Evolutionary conservation across 306 rosid species (phyloP).

Genomic region (Alnus glutinosa): DNA sequence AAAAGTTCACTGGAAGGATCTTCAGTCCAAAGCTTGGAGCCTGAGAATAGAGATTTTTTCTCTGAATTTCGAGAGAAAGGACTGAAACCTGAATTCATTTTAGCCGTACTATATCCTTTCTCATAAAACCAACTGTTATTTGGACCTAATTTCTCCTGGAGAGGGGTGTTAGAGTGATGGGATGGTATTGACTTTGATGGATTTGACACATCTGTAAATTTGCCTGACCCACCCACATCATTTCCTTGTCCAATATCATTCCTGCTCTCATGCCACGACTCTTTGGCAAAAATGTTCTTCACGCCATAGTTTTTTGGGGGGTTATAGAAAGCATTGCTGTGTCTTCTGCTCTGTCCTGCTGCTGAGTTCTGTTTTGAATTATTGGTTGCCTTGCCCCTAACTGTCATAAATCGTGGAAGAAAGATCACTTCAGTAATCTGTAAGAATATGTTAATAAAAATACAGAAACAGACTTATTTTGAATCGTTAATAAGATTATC

Average conservation of each 20-base stretch:
- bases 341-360: slow-evolving; percentile 46
- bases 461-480: neutral
- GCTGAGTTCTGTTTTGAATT: slow-evolving; percentile 41
- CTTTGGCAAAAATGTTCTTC: slow-evolving; percentile 27
- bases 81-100: slow-evolving; percentile 40
- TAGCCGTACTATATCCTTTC: slow-evolving; percentile 44
- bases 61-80: slow-evolving; percentile 47
- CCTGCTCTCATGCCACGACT: slow-evolving; percentile 10
- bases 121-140: slow-evolving; percentile 45
- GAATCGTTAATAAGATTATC: neutral
- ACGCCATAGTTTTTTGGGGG: slow-evolving; percentile 34
- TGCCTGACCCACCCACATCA: slow-evolving; percentile 24
- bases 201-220: slow-evolving; percentile 34
- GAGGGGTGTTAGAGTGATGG: slow-evolving; percentile 41
- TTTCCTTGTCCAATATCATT: slow-evolving; percentile 12
- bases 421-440: slow-evolving; percentile 6
- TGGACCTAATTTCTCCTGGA: slow-evolving; percentile 45
- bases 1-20: slow-evolving; percentile 47
- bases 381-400: slow-evolving; percentile 47
- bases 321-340: slow-evolving; percentile 40
- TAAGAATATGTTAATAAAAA: neutral
- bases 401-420: slow-evolving; percentile 42
- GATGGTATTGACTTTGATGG: slow-evolving; percentile 45
- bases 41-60: slow-evolving; percentile 37
- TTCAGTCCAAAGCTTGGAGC: slow-evolving; percentile 41